phyloP scores from a whole-genome alignment of 306 rosid genomes.

The Gillenia trifoliata region DNA sequence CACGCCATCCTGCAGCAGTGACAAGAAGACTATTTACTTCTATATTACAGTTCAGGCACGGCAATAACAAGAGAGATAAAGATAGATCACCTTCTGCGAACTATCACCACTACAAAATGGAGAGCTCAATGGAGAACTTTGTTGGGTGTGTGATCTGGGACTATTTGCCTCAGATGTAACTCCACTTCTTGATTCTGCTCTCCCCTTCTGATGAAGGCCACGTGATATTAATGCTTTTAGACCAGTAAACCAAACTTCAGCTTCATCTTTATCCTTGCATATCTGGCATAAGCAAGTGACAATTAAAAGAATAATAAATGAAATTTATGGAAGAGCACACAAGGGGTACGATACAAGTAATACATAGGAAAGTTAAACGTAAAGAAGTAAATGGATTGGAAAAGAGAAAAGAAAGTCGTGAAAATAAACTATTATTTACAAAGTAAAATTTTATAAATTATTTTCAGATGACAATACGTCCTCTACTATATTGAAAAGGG shows the following conservation, averaged over 20 bases:
- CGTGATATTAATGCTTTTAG: constrained; percentile 79
- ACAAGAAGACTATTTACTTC: constrained; percentile 5
- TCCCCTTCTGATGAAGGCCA: constrained; percentile 58
- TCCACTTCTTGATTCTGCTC: constrained; percentile 71
- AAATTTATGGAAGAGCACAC: neutral
- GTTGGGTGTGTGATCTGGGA: constrained; percentile 71
- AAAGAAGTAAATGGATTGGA: neutral
- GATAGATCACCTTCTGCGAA: constrained; percentile 57
- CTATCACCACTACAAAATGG: constrained; percentile 74
- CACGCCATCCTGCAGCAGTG: constrained; percentile 52
- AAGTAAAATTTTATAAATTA: neutral
- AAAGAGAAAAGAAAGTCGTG: neutral
- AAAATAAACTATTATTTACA: neutral
- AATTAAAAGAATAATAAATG: neutral
- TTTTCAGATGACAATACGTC: neutral
- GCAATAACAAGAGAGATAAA: constrained; percentile 17
- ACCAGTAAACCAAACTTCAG: constrained; percentile 93
- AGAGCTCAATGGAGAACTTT: constrained; percentile 75
- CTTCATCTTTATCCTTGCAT: constrained; percentile 98
- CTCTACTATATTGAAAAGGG: neutral
- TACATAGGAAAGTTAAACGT: neutral
- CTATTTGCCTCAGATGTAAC: constrained; percentile 77
- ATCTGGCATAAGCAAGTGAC: constrained; percentile 45
- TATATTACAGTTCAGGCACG: neutral
- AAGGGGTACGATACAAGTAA: neutral